Conservation (phyloP, 1,139 yeast genomes). For the Hyphopichia wangnamkhiaoensis region DNA sequence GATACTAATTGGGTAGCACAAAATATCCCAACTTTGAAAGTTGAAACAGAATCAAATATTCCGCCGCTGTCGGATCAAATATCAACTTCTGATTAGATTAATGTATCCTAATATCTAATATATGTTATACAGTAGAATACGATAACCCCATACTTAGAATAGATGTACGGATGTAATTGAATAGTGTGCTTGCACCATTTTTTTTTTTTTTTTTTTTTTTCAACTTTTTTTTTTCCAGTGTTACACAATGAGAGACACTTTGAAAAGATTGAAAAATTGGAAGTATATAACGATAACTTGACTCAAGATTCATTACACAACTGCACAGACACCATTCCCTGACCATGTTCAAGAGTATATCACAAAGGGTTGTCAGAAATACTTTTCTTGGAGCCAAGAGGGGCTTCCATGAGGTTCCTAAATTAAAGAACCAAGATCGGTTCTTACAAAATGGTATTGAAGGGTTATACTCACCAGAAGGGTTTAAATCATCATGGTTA, state of each 20-base stretch:
- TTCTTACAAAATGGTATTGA: slow-evolving; percentile 58
- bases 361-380: background rate
- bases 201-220: background rate
- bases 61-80: background rate
- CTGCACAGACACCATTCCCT: too few relatives aligned
- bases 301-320: too few relatives aligned
- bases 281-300: too few relatives aligned
- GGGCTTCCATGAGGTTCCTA: slow-evolving; percentile 67
- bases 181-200: slow-evolving; percentile 1
- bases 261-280: slow-evolving; percentile 1
- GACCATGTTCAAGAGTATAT: slow-evolving; percentile 1
- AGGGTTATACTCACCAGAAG: slow-evolving; percentile 69
- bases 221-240: background rate
- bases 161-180: background rate
- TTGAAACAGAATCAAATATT: slow-evolving; percentile 4
- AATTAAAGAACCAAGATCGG: slow-evolving; percentile 41
- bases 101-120: too few relatives aligned
- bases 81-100: background rate
- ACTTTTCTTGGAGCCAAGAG: slow-evolving; percentile 19
- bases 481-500: slow-evolving; percentile 75
- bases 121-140: too few relatives aligned
- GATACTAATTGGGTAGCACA: slow-evolving; percentile 82
- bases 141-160: too few relatives aligned
- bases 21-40: slow-evolving; percentile 48
- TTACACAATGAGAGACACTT: slow-evolving; percentile 1